These are phyloP conservation scores for Paecilomyces formosus DNA, from an alignment of 2,329 filamentous ascomycete genomes.

Conservation along the genomic window DNA sequence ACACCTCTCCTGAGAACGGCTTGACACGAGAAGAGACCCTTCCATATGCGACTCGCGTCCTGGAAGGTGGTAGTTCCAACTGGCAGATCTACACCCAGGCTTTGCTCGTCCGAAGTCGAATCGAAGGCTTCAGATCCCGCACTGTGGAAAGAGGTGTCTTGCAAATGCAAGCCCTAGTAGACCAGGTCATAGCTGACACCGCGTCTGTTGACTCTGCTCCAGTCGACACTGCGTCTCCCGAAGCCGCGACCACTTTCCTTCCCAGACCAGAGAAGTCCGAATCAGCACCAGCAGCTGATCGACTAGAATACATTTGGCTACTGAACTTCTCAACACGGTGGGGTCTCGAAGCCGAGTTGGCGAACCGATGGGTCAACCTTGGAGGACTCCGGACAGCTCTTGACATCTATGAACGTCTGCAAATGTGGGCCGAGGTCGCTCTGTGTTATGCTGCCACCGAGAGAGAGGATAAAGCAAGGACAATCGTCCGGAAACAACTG, in stretches of 20 bases:
- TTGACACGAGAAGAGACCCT: conserved; percentile 89
- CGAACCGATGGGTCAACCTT: conserved; percentile 82
- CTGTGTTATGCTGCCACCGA: conserved; percentile 74
- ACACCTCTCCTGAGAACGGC: conserved; percentile 75
- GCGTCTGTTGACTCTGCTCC: conserved; percentile 32
- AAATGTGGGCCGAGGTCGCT: conserved; percentile 91
- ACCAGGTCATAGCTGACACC: conserved; percentile 89
- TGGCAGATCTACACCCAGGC: conserved; percentile 98
- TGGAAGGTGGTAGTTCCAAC: conserved; percentile 83
- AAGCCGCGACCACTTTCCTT: conserved; percentile 61
- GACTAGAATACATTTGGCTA: conserved; percentile 76
- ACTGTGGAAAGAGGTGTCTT: conserved; percentile 85
- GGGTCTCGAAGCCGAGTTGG: conserved; percentile 90
- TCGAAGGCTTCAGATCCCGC: conserved; percentile 78
- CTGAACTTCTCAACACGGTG: conserved; percentile 79
- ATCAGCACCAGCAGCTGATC: conserved; percentile 63
- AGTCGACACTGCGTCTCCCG: conserved; percentile 19
- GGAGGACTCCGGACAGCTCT: conserved; percentile 84
- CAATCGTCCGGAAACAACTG: conserved; percentile 68
- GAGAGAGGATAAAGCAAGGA: conserved; percentile 75
- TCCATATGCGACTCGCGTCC: conserved; percentile 80
- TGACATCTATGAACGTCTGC: conserved; percentile 89
- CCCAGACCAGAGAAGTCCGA: conserved; percentile 68
- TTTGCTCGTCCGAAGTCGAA: conserved; percentile 77
- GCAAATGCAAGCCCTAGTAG: conserved; percentile 89